phyloP scores from a whole-genome alignment of 352 stramenopile species.

The Globisporangium emineosum region DNA sequence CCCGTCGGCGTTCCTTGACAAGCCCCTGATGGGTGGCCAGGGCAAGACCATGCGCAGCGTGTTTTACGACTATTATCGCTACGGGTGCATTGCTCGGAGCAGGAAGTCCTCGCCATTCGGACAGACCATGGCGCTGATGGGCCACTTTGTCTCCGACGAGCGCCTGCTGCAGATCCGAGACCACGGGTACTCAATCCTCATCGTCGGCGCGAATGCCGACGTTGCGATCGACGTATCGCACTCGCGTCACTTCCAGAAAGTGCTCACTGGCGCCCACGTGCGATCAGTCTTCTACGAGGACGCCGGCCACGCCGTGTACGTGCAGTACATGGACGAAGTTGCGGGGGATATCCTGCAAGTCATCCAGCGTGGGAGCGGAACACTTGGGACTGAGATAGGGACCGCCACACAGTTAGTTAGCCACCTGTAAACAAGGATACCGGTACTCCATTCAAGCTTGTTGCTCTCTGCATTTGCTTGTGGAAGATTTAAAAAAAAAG shows the following conservation, averaged over 20 bases:
- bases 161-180: conserved; percentile 18
- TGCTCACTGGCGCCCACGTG: background rate
- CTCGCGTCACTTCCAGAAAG: background rate
- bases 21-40: background rate
- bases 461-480: no score
- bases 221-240: background rate
- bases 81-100: no score
- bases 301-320: background rate
- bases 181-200: background rate
- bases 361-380: background rate
- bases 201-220: background rate
- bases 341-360: background rate
- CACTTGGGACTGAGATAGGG: background rate
- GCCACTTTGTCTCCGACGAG: conserved; percentile 38
- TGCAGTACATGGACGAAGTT: background rate
- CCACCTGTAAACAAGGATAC: no score
- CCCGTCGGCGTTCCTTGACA: background rate
- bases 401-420: no score
- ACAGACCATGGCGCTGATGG: conserved; percentile 31
- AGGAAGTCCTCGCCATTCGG: no score
- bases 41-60: background rate
- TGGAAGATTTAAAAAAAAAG: no score
- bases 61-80: conserved; percentile 1
- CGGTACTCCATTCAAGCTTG: no score
- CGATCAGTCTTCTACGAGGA: background rate